Evolutionary conservation across 352 stramenopile species (phyloP), one percentile per base, ranked within the genome.

Genomic region (Globisporangium ultimum): DNA sequence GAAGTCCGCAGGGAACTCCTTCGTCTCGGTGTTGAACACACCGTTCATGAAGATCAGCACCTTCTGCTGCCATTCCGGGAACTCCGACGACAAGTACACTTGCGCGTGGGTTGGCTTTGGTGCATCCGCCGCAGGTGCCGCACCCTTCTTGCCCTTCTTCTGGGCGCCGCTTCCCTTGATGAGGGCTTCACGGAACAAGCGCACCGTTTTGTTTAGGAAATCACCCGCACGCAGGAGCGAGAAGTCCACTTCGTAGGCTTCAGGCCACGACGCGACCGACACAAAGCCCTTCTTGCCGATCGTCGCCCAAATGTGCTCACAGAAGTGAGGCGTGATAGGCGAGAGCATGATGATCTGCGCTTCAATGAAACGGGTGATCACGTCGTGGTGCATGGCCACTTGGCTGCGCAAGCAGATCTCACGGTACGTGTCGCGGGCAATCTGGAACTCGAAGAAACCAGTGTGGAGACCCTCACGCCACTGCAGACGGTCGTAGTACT

Each of bases 371-470:
- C 91, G 88, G 55, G 78, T 71, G 66, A 98, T 83, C 45, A 99
- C 83, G 32, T 95, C 87, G 51, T 84, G 78, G 71, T 99, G 91
- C 87, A 99, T 97, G 13, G 87, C 58, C 42, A 85, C 71, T 56
- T 90, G 72, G 47, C 85, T 81, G 58, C 86, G 86, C 20, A 43
- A 48, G 75, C 96, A 99, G 58, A 97, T 98, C 73, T 98, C 96
- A 67, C 97, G 91, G 83, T 99, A 99, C 58, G 93, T 81, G 76
- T 99, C 97, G 53, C 97, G 90, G 36, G 96, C 96, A 65, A 98
- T 94, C 72, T 99, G 93, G 81, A 99, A 97, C 66, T 99, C 96
- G 69, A 98, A 99, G 87, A 98, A 99, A 50, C 95, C 96, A n/a
- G 88, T 79, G 76, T 99, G 96, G 21, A 99, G 79, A 52, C 97